Percentiles rank a stretch among this genome's conserved stretches.
These are phyloP conservation scores for Daldinia childiae DNA, from an alignment of 495 filamentous ascomycete genomes.

Conservation along the genomic window DNA sequence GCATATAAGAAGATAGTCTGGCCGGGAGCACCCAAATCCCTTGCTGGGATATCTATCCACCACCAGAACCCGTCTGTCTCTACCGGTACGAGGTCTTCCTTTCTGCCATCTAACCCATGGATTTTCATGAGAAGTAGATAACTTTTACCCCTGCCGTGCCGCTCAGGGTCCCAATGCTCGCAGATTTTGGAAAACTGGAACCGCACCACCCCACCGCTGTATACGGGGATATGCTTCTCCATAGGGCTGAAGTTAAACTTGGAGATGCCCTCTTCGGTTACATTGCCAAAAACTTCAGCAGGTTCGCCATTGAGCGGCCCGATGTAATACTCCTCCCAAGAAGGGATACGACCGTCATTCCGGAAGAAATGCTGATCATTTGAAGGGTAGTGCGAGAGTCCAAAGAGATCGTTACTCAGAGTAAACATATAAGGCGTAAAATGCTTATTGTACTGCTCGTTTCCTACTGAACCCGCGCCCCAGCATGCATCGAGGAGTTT, in stretches of 20 bases:
- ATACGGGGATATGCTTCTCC: slow-evolving; percentile 65
- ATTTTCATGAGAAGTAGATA: slow-evolving; percentile 73
- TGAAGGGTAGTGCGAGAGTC: slow-evolving; percentile 77
- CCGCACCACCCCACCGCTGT: slow-evolving; percentile 60
- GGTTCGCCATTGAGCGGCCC: slow-evolving; percentile 59
- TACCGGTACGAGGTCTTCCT: slow-evolving; percentile 71
- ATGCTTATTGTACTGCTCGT: slow-evolving; percentile 66
- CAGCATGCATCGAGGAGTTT: slow-evolving; percentile 93
- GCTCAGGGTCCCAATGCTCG: slow-evolving; percentile 77
- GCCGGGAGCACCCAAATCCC: slow-evolving; percentile 73
- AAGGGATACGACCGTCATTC: slow-evolving; percentile 55
- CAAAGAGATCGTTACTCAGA: slow-evolving; percentile 85
- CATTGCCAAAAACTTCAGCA: slow-evolving; percentile 61
- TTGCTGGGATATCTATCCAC: slow-evolving; percentile 75
- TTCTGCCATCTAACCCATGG: slow-evolving; percentile 71
- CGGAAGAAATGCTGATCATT: slow-evolving; percentile 76
- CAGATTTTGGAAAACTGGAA: slow-evolving; percentile 83
- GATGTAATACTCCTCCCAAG: slow-evolving; percentile 83
- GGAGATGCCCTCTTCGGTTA: slow-evolving; percentile 69
- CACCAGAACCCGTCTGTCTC: slow-evolving; percentile 73
- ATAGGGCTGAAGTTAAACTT: slow-evolving; percentile 68
- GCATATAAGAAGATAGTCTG: slow-evolving; percentile 70
- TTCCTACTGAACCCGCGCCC: slow-evolving; percentile 78
- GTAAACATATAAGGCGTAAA: slow-evolving; percentile 79
- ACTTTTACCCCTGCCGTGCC: slow-evolving; percentile 68